Conservation (phyloP, 495 filamentous ascomycete species). For the Penicillium mononematosum region DNA sequence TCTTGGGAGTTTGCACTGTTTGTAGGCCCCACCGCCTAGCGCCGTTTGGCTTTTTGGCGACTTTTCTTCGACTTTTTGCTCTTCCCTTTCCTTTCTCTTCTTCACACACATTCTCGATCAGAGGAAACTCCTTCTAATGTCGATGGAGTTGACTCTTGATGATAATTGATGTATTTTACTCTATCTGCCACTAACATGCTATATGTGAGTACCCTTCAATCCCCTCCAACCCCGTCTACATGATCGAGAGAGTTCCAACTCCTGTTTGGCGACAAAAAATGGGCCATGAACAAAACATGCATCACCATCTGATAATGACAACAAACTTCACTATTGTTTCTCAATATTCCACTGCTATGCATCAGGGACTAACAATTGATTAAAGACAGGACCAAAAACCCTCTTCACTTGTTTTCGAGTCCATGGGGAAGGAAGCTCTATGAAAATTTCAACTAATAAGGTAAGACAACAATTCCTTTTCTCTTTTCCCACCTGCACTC, state of each 20-base stretch:
- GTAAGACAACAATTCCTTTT: constrained; percentile 22
- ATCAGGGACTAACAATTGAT: constrained; percentile 21
- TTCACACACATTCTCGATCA: constrained; percentile 26
- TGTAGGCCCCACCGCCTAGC: constrained; percentile 29
- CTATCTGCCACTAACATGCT: constrained; percentile 19
- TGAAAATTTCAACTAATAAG: constrained; percentile 10
- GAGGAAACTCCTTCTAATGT: constrained; percentile 24
- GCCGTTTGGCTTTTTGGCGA: constrained; percentile 19
- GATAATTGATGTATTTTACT: background rate
- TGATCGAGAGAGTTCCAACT: constrained; percentile 64
- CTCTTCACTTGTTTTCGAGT: background rate
- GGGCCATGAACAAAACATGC: constrained; percentile 95
- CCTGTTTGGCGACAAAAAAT: constrained; percentile 73
- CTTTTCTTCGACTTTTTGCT: constrained; percentile 33
- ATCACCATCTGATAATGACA: constrained; percentile 90
- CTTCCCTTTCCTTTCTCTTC: constrained; percentile 29
- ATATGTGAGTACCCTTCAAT: constrained; percentile 30
- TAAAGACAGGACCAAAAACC: constrained; percentile 12
- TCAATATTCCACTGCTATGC: constrained; percentile 7
- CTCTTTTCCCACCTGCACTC: constrained; percentile 21
- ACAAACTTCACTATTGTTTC: constrained; percentile 24
- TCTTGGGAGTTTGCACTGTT: constrained; percentile 48
- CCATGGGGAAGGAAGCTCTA: constrained; percentile 10
- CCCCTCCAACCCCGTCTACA: constrained; percentile 31
- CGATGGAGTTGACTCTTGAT: constrained; percentile 12